These are phyloP conservation scores for Penicillium chermesinum DNA, from an alignment of 495 filamentous ascomycete genomes.

Conservation along the genomic window DNA sequence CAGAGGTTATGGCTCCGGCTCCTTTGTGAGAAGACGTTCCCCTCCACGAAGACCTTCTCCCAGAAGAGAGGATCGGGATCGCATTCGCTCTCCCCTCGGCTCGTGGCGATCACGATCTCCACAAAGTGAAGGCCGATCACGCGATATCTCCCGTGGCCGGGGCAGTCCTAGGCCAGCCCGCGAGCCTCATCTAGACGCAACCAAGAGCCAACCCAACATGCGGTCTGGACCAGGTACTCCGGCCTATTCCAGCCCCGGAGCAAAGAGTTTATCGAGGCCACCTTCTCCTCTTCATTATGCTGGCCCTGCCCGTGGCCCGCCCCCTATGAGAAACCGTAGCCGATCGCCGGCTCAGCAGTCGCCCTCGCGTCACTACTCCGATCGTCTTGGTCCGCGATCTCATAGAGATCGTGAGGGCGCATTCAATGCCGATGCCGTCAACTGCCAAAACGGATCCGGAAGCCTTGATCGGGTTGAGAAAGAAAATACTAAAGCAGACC, in stretches of 20 bases:
- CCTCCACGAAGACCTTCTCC: constrained; percentile 34
- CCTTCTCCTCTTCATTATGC: constrained; percentile 26
- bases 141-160: constrained; percentile 30
- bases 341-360: constrained; percentile 17
- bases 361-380: constrained; percentile 8
- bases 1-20: constrained; percentile 30
- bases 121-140: constrained; percentile 29
- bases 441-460: not conserved
- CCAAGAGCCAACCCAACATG: not conserved
- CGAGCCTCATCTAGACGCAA: constrained; percentile 24
- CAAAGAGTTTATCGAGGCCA: constrained; percentile 23
- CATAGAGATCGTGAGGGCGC: constrained; percentile 11
- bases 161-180: constrained; percentile 29
- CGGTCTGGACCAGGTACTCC: constrained; percentile 5
- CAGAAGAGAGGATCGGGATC: constrained; percentile 42
- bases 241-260: constrained; percentile 11
- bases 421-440: constrained; percentile 1
- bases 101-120: constrained; percentile 46
- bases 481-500: not conserved
- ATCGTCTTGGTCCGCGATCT: constrained; percentile 6
- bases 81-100: constrained; percentile 36
- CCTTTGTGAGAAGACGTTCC: constrained; percentile 36
- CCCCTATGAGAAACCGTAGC: constrained; percentile 9
- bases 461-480: constrained; percentile 1
- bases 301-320: constrained; percentile 14